These are phyloP conservation scores for Ustilago nuda DNA, from an alignment of 1,284 basidiomycete genomes.

Conservation along the genomic window DNA sequence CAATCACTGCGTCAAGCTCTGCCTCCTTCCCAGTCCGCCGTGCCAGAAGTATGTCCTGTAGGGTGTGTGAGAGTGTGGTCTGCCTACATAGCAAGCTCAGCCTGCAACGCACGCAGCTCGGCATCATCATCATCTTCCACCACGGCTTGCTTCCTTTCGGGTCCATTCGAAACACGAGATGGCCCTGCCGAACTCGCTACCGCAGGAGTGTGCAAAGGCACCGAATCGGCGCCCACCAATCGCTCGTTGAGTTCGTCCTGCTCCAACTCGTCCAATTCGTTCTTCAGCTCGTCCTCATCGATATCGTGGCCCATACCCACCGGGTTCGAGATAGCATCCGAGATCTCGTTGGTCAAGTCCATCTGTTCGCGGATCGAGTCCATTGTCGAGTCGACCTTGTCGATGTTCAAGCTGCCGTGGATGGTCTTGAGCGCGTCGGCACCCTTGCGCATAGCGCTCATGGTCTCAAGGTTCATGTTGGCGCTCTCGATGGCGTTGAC, in stretches of 20 bases:
- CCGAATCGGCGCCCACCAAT: slow-evolving; percentile 88
- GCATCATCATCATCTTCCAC: slow-evolving; percentile 93
- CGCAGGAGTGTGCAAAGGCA: slow-evolving; percentile 81
- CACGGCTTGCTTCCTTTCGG: slow-evolving; percentile 71
- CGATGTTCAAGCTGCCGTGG: slow-evolving; percentile 87
- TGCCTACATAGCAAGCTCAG: slow-evolving; percentile 72
- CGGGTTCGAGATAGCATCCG: slow-evolving; percentile 89
- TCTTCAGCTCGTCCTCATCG: slow-evolving; percentile 87
- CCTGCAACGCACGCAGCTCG: slow-evolving; percentile 91
- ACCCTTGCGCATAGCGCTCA: slow-evolving; percentile 97
- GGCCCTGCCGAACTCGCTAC: slow-evolving; percentile 46
- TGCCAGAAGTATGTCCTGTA: background rate
- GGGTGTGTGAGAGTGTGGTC: background rate
- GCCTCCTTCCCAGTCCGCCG: too few relatives aligned
- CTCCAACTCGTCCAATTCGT: slow-evolving; percentile 89
- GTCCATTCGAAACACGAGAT: slow-evolving; percentile 43
- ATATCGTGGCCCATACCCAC: slow-evolving; percentile 75
- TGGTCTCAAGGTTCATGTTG: slow-evolving; percentile 97
- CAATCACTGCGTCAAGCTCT: background rate
- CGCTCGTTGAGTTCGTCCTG: slow-evolving; percentile 90
- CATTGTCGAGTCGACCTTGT: slow-evolving; percentile 94
- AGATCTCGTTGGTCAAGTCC: slow-evolving; percentile 93
- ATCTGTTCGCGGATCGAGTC: slow-evolving; percentile 89
- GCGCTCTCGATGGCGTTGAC: slow-evolving; percentile 96
- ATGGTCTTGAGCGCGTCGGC: slow-evolving; percentile 90